Conservation (phyloP, 2,329 filamentous ascomycete genomes). For the Penicillium hordei region DNA sequence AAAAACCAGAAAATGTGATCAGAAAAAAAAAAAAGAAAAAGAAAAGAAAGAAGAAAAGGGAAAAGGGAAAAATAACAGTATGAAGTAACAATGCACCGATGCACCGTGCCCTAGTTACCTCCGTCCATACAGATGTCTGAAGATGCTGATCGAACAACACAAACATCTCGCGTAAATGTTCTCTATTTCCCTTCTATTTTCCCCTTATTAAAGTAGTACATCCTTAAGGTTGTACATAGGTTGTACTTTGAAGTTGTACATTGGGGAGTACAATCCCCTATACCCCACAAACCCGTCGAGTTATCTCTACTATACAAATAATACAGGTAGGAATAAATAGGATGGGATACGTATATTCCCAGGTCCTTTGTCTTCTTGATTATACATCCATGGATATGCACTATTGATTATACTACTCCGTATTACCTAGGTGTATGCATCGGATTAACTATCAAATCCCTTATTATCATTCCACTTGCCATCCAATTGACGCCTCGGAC, state of each 20-base stretch:
- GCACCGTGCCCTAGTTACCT: slow-evolving; percentile 7
- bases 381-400: background rate
- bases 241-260: background rate
- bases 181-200: background rate
- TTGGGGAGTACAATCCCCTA: background rate
- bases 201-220: background rate
- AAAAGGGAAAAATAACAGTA: slow-evolving; percentile 6
- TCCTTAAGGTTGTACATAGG: background rate
- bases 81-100: slow-evolving; percentile 15
- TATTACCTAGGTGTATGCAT: background rate
- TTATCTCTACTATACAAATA: background rate
- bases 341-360: background rate
- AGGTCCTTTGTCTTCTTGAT: background rate
- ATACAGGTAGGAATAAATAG: background rate
- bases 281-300: background rate
- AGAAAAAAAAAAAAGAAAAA: background rate
- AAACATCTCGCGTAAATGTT: slow-evolving; percentile 1
- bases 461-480: background rate
- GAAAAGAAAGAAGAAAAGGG: background rate
- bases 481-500: background rate
- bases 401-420: background rate
- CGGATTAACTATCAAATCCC: background rate
- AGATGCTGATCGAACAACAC: slow-evolving; percentile 14
- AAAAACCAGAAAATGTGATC: background rate
- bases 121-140: slow-evolving; percentile 11